Evolutionary conservation across 169 alveolate genomes (phyloP).

Genomic region (Fabrea salina): DNA sequence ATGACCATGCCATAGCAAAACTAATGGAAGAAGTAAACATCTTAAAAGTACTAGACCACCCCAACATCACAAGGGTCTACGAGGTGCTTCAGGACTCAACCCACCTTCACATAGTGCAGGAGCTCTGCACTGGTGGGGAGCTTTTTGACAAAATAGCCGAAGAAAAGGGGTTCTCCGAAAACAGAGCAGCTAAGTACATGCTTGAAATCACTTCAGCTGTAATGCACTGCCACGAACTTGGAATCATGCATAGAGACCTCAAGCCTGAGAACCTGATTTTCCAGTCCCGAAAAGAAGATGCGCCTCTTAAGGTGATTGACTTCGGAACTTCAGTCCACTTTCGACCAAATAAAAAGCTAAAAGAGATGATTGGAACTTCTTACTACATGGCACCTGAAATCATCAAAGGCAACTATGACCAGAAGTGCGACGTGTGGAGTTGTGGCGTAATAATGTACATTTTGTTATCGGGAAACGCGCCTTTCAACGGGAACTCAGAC

Average conservation of each 20-base stretch:
- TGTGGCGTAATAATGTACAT: constrained; percentile 58
- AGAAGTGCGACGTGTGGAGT: constrained; percentile 69
- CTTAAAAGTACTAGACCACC: constrained; percentile 40
- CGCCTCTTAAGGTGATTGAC: constrained; percentile 54
- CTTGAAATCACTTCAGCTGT: constrained; percentile 17
- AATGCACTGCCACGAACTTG: constrained; percentile 12
- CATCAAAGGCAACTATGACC: constrained; percentile 53
- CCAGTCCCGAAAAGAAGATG: constrained; percentile 43
- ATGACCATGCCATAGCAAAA: background rate
- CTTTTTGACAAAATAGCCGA: constrained; percentile 35
- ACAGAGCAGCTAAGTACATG: constrained; percentile 31
- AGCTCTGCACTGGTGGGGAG: constrained; percentile 46
- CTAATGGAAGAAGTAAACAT: constrained; percentile 27
- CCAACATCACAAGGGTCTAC: constrained; percentile 38
- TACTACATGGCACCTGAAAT: constrained; percentile 72
- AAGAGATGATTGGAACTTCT: constrained; percentile 61
- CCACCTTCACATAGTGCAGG: constrained; percentile 28
- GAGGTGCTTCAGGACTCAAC: constrained; percentile 30
- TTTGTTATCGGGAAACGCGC: constrained; percentile 54
- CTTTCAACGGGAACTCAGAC: constrained; percentile 46
- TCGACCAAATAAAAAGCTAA: constrained; percentile 38
- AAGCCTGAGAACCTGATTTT: constrained; percentile 66
- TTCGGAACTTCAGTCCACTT: constrained; percentile 56
- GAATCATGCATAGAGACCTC: constrained; percentile 50
- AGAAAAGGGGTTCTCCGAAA: background rate